Percentiles rank a stretch among this genome's conserved stretches.
Evolutionary conservation across 768 basidiomycete genomes (phyloP).

Genomic region (Kwoniella shandongensis): DNA sequence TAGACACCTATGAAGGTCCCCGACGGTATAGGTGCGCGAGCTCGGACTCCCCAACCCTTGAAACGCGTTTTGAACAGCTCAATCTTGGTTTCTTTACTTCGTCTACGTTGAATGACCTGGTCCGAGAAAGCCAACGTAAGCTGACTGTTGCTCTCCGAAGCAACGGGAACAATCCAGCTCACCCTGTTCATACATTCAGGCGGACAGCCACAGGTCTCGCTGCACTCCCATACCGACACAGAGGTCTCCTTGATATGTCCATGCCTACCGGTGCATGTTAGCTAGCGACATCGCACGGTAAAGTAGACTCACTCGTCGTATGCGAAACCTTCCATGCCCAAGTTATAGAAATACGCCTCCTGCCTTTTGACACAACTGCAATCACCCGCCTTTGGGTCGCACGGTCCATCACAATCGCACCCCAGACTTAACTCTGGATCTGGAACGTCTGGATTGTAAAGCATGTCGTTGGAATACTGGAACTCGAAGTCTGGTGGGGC

Average conservation of each 20-base stretch:
- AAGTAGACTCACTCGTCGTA: slow-evolving; percentile 60
- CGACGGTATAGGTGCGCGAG: slow-evolving; percentile 62
- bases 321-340: slow-evolving; percentile 61
- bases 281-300: background rate
- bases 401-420: slow-evolving; percentile 73
- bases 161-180: slow-evolving; percentile 37
- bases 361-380: slow-evolving; percentile 72
- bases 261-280: slow-evolving; percentile 39
- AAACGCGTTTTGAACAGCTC: slow-evolving; percentile 62
- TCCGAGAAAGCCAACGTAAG: background rate
- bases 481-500: slow-evolving; percentile 80
- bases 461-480: slow-evolving; percentile 78
- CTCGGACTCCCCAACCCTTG: slow-evolving; percentile 88
- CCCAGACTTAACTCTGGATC: slow-evolving; percentile 66
- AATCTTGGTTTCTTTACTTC: slow-evolving; percentile 65
- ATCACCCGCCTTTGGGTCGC: slow-evolving; percentile 69
- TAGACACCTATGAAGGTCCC: slow-evolving; percentile 82
- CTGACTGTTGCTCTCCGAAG: too few relatives aligned
- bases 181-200: slow-evolving; percentile 81
- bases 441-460: slow-evolving; percentile 69
- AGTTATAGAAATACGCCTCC: slow-evolving; percentile 54
- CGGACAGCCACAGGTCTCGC: slow-evolving; percentile 74
- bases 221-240: slow-evolving; percentile 73
- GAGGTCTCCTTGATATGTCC: slow-evolving; percentile 59
- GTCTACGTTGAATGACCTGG: slow-evolving; percentile 80